Base-by-base conservation (phyloP, 352 stramenopile species). In the Phytophthora fragariaefolia region DNA sequence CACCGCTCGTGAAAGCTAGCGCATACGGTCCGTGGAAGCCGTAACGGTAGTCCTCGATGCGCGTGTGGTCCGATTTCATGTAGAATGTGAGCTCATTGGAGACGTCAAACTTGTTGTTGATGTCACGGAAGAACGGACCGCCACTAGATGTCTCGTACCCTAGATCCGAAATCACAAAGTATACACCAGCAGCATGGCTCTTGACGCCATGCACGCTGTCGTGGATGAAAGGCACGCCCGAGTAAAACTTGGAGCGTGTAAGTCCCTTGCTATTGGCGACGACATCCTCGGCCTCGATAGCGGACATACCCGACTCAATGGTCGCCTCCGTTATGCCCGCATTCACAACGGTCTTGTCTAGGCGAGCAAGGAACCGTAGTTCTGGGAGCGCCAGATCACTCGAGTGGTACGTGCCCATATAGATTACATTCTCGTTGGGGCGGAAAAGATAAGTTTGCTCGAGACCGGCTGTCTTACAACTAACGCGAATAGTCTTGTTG, bases 61-160 rank as follows among this genome's bases (percentile, higher is more conserved):
- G 74, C 20, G 77, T 85, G 55, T 85, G 77, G 51, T 85, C 77
- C 66, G 77, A 85, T 57, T 83, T 79, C 77, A 85, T 82, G 66
- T 85, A 85, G 58, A 85, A 83, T 52, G 71, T 74, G 26, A 85
- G 69, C 48, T 85, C 77, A 30, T 85, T 85, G 1, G 72, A 71
- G 5, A 67, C 69, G 30, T 70, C 67, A 45, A 76, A 73, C 57
- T 85, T 73, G 68, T 85, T 82, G 63, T 85, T 85, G 50, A 85
- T 85, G 45, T 85, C 77, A 15, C 74, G 71, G 69, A 77, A 82
- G 63, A 85, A 85, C n/a, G 77, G 77, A 3, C 74, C 74, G 18
- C 70, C 59, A 17, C 63, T 79, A 4, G 77, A 86, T 3, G 64
- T 77, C 56, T 87, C 78, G 66, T 84, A 87, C 20, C 63, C 71